Evolutionary conservation across 164 flowering plant species (phyloP).

Genomic region (Vitis rotundifolia): DNA sequence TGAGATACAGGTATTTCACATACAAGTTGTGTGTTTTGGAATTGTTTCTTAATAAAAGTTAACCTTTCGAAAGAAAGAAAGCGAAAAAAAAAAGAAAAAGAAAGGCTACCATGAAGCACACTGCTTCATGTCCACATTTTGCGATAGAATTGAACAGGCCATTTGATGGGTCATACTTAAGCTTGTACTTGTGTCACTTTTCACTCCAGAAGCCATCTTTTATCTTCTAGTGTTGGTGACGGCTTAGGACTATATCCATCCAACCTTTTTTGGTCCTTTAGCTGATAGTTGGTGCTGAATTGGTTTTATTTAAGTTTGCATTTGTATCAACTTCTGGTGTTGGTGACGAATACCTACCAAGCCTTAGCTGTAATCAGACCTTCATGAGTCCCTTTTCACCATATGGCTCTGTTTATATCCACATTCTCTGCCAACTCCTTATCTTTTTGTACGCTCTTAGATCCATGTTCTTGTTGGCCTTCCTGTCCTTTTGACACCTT

Average conservation of each 20-base stretch:
- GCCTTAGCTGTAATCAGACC: too few species aligned
- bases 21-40: background rate
- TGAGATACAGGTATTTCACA: slow-evolving; percentile 80
- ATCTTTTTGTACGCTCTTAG: too few species aligned
- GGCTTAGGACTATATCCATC: background rate
- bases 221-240: background rate
- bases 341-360: too few species aligned
- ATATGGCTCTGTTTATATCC: too few species aligned
- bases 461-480: too few species aligned
- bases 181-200: background rate
- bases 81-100: background rate
- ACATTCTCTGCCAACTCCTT: too few species aligned
- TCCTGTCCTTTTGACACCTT: too few species aligned
- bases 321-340: too few species aligned
- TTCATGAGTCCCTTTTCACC: too few species aligned
- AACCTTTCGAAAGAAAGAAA: background rate
- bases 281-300: too few species aligned
- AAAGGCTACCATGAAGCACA: background rate
- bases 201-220: background rate
- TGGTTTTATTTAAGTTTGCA: too few species aligned
- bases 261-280: too few species aligned
- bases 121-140: background rate
- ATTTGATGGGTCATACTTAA: background rate
- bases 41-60: background rate
- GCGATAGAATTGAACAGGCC: background rate